Evolutionary conservation across 441 rosid species (phyloP).

Genomic region (Erodium texanum): DNA sequence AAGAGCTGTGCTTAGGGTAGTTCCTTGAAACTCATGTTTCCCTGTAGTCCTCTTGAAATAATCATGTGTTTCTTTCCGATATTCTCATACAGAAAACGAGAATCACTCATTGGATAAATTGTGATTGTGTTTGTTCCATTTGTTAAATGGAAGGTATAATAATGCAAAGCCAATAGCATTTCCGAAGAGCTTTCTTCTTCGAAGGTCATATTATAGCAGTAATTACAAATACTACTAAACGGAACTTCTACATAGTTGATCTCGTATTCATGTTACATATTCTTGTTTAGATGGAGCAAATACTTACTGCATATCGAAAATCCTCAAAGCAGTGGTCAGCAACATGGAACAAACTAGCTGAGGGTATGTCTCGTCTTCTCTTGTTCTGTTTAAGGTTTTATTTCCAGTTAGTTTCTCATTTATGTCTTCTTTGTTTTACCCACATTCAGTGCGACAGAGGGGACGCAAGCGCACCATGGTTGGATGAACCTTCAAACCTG

Average conservation of each 20-base stretch:
- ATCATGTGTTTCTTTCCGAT: background rate
- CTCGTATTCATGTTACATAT: background rate
- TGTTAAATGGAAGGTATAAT: background rate
- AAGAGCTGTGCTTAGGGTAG: background rate
- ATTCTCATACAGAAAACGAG: background rate
- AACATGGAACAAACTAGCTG: slow-evolving; percentile 81
- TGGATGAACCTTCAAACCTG: slow-evolving; percentile 36
- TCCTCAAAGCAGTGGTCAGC: slow-evolving; percentile 97
- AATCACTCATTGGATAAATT: no score
- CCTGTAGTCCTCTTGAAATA: background rate
- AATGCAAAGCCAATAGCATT: background rate
- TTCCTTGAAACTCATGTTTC: background rate
- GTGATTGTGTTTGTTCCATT: background rate
- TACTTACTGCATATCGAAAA: slow-evolving; percentile 67
- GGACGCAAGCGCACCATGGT: slow-evolving; percentile 91
- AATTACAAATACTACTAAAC: no score
- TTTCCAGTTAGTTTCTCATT: background rate
- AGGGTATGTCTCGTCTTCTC: slow-evolving; percentile 40
- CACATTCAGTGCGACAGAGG: slow-evolving; percentile 62
- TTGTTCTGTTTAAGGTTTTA: background rate
- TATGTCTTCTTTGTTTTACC: slow-evolving; percentile 7
- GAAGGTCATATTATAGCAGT: background rate
- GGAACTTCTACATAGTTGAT: no score
- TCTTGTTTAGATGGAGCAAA: slow-evolving; percentile 59
- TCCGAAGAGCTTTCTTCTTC: background rate